Evolutionary conservation across 306 rosid genomes (phyloP), one percentile per base, ranked within the genome.

Genomic region (Nissolia schottii): DNA sequence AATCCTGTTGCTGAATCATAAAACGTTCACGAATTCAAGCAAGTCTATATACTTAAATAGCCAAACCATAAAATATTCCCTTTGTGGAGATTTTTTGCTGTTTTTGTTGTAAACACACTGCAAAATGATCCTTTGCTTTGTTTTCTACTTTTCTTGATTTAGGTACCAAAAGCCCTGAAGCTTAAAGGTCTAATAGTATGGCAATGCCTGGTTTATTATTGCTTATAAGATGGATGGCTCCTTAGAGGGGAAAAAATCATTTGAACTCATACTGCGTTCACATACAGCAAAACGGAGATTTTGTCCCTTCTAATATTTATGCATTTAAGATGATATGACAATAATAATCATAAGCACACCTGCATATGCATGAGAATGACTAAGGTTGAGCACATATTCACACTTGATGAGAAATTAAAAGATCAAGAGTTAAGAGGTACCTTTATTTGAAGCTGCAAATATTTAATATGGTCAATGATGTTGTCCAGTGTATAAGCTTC

Each of bases 361-460:
- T 28, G 1, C 18, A 45, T 13, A 27, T 25, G 29, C 65, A 64
- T 10, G 61, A 1, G 54, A 50, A 7, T 56, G 48, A 53, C 24
- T 64, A 43, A 46, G 29, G 63, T 24, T 64, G 53, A 46, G 38
- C 62, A 70, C 10, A n/a, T 15, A 58, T 7, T 9, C 15, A 14
- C 22, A 66, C 54, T 11, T 69, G 67, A 31, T 64, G 51, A 68
- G 18, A 81, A 38, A 45, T 45, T 45, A 22, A 45, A 15, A 5
- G 32, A 9, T 62, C 67, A 69, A 8, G 22, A 58, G 37, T 32
- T 23, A 27, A 66, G 46, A 50, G 61, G 49, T 64, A 90, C 98
- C 98, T 90, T 93, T 10, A 87, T 81, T 65, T 84, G 96, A 75
- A 87, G 88, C 83, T 90, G 91, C 84, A 93, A 78, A 77, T 82